These are phyloP conservation scores for Thelephora terrestris DNA, from an alignment of 1,284 basidiomycete genomes.

Conservation along the genomic window DNA sequence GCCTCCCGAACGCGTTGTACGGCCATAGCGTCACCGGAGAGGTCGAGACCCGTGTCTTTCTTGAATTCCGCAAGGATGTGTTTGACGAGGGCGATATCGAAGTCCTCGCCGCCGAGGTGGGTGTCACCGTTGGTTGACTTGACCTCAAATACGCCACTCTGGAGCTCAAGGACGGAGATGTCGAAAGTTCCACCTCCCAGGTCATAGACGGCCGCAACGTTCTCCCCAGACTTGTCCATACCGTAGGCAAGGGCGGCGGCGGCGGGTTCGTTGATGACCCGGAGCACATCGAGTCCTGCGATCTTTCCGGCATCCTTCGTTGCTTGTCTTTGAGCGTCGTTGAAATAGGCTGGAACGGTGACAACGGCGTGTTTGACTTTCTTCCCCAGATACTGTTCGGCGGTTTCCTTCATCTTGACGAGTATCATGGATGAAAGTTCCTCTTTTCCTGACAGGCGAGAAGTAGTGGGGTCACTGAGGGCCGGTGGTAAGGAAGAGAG, in stretches of 20 bases:
- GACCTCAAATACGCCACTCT: constrained; percentile 98
- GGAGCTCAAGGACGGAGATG: constrained; percentile 98
- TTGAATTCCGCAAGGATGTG: constrained; percentile 89
- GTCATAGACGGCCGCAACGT: constrained; percentile 95
- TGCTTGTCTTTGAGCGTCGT: constrained; percentile 97
- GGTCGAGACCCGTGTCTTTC: constrained; percentile 81
- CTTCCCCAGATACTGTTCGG: constrained; percentile 87
- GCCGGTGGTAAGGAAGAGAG: too few species aligned
- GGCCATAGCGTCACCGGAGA: constrained; percentile 88
- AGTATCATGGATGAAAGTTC: constrained; percentile 84
- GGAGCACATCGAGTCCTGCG: constrained; percentile 92
- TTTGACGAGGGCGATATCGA: constrained; percentile 87
- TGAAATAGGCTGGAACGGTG: constrained; percentile 98
- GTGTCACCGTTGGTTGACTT: constrained; percentile 99
- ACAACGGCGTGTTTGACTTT: constrained; percentile 87
- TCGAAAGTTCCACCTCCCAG: constrained; percentile 98
- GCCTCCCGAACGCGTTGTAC: constrained; percentile 97
- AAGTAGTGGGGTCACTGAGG: too few species aligned
- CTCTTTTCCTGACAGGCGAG: too few species aligned
- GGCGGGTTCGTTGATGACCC: constrained; percentile 98
- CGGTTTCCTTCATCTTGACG: constrained; percentile 93
- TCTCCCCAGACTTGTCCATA: constrained; percentile 75
- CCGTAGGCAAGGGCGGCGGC: constrained; percentile 82
- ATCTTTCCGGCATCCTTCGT: constrained; percentile 97
- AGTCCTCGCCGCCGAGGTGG: constrained; percentile 98